These are phyloP conservation scores for Streptanthus diversifolius DNA, from an alignment of 345 rosid genomes.

Conservation along the genomic window DNA sequence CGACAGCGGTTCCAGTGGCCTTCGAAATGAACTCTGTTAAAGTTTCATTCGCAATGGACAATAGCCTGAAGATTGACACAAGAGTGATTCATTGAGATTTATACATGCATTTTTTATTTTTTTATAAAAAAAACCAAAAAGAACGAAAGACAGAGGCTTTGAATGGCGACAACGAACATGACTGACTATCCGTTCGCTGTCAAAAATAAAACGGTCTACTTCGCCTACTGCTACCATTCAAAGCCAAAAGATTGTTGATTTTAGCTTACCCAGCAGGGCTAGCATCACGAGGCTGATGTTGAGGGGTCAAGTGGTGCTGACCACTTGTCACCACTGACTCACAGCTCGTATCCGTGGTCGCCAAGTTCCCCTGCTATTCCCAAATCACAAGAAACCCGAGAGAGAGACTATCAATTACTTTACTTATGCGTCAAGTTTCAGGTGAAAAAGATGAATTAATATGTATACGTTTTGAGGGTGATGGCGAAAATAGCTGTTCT, in stretches of 20 bases:
- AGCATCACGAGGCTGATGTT: slow-evolving; percentile 91
- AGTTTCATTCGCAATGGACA: slow-evolving; percentile 99
- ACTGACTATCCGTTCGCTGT: no score
- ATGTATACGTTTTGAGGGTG: slow-evolving; percentile 65
- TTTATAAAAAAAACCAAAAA: neutral
- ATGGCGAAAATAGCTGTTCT: slow-evolving; percentile 87
- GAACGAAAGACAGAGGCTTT: neutral
- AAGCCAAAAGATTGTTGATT: no score
- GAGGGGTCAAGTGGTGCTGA: slow-evolving; percentile 70
- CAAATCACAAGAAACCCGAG: slow-evolving; percentile 3
- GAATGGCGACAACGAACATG: neutral
- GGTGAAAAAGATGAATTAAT: slow-evolving; percentile 21
- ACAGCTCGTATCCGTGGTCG: slow-evolving; percentile 86
- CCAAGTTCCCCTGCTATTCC: slow-evolving; percentile 50
- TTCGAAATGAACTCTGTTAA: slow-evolving; percentile 98
- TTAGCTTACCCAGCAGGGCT: slow-evolving; percentile 92
- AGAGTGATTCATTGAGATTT: neutral
- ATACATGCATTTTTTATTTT: neutral
- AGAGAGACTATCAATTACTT: neutral
- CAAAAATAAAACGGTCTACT: no score
- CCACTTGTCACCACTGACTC: slow-evolving; percentile 96
- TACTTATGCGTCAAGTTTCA: slow-evolving; percentile 2
- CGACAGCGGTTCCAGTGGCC: slow-evolving; percentile 99
- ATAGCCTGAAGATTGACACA: slow-evolving; percentile 28
- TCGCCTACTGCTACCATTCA: no score